Evolutionary conservation across 2,329 filamentous ascomycete species (phyloP), one percentile per base, ranked within the genome.

Genomic region (Colletotrichum sp.): DNA sequence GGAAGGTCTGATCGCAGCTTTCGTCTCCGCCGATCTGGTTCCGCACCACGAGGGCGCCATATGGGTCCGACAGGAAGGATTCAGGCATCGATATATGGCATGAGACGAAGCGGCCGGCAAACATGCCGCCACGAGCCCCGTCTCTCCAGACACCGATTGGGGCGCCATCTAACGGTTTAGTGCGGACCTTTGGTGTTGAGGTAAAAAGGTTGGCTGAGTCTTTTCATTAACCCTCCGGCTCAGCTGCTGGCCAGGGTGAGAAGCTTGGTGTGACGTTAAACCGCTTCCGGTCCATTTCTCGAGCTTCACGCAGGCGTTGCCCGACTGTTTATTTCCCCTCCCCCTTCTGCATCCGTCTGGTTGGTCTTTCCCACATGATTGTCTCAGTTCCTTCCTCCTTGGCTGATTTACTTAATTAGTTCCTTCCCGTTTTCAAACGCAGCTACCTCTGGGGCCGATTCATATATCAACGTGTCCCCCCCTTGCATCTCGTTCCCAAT

Each of bases 111-210:
- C 18, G 21, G 34, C 61, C 24, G 57, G 43, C 52, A 18, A 28
- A 71, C 59, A 48, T 52, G 43, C n/a, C 43, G 21, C 10, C 55
- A 18, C 26, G 28, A 34, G 43, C n/a, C 36, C 13, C 28, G 39
- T 55, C 28, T 30, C 21, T 32, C n/a, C 26, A 55, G 16, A 39
- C 59, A 18, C 30, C 28, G 16, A 24, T 61, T 36, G 59, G 55
- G 72, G 63, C 73, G 70, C 61, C 13, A 13, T 48, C 57, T 68
- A 68, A 61, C 57, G 30, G 48, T 39, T 48, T 76, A 76, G 74
- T 43, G 71, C 21, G 26, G 24, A 21, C 36, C 70, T 13, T 5
- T 13, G 34, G 71, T 30, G 57, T 74, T 48, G 30, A 69, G 30
- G 57, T 57, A 26, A 43, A 36, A n/a, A 65, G 12, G 24, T 59